Percentiles rank a stretch among this genome's conserved stretches.
These are phyloP conservation scores for Penicillium dipodomyicola DNA, from an alignment of 495 filamentous ascomycete genomes.

Conservation along the genomic window DNA sequence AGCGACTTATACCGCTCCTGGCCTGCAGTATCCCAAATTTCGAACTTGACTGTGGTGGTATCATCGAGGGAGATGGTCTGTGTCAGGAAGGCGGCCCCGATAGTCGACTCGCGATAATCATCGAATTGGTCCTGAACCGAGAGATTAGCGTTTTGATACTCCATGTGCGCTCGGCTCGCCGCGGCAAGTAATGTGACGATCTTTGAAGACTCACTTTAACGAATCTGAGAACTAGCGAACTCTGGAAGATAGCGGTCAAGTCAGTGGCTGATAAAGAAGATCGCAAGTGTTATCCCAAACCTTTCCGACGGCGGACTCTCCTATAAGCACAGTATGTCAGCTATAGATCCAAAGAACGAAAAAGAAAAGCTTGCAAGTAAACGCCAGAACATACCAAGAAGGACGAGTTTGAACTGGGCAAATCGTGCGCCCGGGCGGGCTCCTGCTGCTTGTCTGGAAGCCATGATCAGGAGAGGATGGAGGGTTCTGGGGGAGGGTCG, in stretches of 20 bases:
- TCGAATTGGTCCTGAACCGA: slow-evolving; percentile 91
- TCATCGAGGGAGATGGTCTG: slow-evolving; percentile 98
- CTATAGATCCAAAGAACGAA: background rate
- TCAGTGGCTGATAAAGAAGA: slow-evolving; percentile 33
- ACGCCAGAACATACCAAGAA: slow-evolving; percentile 66
- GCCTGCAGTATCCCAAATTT: slow-evolving; percentile 99
- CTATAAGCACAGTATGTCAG: slow-evolving; percentile 44
- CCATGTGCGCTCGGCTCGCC: background rate
- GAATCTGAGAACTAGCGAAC: slow-evolving; percentile 94
- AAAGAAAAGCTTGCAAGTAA: background rate
- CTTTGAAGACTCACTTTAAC: slow-evolving; percentile 69
- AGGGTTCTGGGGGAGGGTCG: slow-evolving; percentile 5
- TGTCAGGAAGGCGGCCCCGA: slow-evolving; percentile 97
- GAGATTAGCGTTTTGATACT: slow-evolving; percentile 10
- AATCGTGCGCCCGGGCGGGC: slow-evolving; percentile 78
- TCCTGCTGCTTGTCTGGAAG: slow-evolving; percentile 73
- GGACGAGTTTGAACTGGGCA: slow-evolving; percentile 97
- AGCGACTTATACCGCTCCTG: slow-evolving; percentile 98
- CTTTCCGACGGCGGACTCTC: slow-evolving; percentile 98
- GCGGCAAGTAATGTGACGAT: background rate
- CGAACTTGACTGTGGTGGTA: slow-evolving; percentile 97
- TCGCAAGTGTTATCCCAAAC: slow-evolving; percentile 46
- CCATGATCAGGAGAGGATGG: slow-evolving; percentile 55
- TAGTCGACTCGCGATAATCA: slow-evolving; percentile 98
- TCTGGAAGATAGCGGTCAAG: slow-evolving; percentile 53